phyloP scores from a whole-genome alignment of 352 stramenopile genomes.

The Pythium biforme region DNA sequence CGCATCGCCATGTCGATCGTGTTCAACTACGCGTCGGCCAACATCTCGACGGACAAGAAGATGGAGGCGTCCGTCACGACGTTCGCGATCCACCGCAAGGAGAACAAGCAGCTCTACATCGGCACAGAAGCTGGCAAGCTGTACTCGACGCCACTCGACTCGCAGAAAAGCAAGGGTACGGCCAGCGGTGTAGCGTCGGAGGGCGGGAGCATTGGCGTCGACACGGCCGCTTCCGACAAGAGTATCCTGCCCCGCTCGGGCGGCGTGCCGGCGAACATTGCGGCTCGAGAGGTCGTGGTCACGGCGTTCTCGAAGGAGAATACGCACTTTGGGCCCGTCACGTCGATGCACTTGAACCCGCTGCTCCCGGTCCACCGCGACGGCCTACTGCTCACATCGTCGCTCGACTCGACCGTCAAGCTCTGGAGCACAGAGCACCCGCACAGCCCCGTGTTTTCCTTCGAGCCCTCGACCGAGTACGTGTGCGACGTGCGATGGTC shows the following conservation, averaged over 20 bases:
- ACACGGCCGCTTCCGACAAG: conserved; percentile 33
- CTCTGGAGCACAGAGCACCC: conserved; percentile 83
- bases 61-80: conserved; percentile 84
- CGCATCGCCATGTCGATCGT: conserved; percentile 77
- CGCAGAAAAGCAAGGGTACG: conserved; percentile 65
- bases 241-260: conserved; percentile 24
- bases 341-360: conserved; percentile 84
- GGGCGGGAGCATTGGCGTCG: conserved; percentile 19
- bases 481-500: conserved; percentile 89
- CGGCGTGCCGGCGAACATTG: conserved; percentile 11
- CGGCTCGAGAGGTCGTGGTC: conserved; percentile 68
- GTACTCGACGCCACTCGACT: conserved; percentile 72
- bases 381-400: conserved; percentile 76
- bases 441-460: conserved; percentile 67
- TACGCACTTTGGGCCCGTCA: conserved; percentile 82
- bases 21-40: conserved; percentile 67
- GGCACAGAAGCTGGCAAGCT: conserved; percentile 81
- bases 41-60: conserved; percentile 72
- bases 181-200: conserved; percentile 8
- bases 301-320: conserved; percentile 56
- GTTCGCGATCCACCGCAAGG: conserved; percentile 78
- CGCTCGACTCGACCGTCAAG: conserved; percentile 86
- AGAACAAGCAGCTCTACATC: conserved; percentile 84
- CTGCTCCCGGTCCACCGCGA: conserved; percentile 70
- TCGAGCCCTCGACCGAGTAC: conserved; percentile 87